Evolutionary conservation across 495 filamentous ascomycete species (phyloP), one percentile per base, ranked within the genome.

Genomic region (Podospora tetraspora): DNA sequence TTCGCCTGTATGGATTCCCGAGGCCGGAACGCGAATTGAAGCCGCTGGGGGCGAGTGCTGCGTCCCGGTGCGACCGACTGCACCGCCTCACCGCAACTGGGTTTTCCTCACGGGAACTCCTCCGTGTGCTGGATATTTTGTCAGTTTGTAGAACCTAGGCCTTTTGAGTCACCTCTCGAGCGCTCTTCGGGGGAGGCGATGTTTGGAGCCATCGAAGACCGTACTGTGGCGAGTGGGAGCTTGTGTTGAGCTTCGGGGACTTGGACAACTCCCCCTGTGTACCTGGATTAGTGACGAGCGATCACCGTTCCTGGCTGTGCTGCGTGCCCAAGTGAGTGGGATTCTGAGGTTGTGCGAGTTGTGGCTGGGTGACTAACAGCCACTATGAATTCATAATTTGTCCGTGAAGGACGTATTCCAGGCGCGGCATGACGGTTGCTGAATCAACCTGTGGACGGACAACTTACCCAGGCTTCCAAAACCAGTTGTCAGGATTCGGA

Each of bases 11-110:
- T 23, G 34, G 65, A 61, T 61, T 30, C 22, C 65, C 58, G 65
- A 59, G 32, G 12, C 11, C 43, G 32, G 25, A 22, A 59, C 34
- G 34, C 58, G 65, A 66, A 66, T 66, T 9, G 58, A 61, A 37
- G 29, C 25, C 34, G 11, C 30, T 5, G 25, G 57, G 61, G 65
- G 58, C 57, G 65, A 66, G 11, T 52, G 22, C 43, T 52, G 43
- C 43, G 43, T 52, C 43, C 43, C 43, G 43, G 43, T 52, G 43
- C 43, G 43, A 52, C 43, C 43, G 43, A 57, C 13, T 59, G 34
- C 65, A 34, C 65, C 58, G 19, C 65, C 24, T 66, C 52, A 52
- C 7, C 43, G 43, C 43, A n/a, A 52, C 43, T n/a, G 43, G 43
- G 43, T 52, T 52, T 52, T 52, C 16, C 43, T 52, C 43, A n/a